These are phyloP conservation scores for Entonaema liquescens DNA, from an alignment of 495 filamentous ascomycete species.

Conservation along the genomic window DNA sequence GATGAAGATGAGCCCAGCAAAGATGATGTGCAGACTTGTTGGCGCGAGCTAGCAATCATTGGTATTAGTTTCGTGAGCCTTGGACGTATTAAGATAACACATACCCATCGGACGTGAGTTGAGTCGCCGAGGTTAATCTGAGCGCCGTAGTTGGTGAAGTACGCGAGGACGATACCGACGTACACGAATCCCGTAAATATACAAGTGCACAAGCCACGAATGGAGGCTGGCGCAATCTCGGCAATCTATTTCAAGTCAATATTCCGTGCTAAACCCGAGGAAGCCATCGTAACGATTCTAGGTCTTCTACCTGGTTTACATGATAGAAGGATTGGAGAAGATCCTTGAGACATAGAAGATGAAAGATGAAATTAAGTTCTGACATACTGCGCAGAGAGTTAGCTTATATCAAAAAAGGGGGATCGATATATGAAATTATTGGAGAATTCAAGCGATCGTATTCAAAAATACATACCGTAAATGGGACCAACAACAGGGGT, in stretches of 20 bases:
- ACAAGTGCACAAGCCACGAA: constrained; percentile 74
- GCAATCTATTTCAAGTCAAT: constrained; percentile 51
- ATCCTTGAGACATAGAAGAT: no score
- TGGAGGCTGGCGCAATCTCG: constrained; percentile 67
- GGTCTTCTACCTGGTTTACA: neutral
- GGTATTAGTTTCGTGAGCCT: neutral
- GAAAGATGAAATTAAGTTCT: neutral
- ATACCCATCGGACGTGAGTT: constrained; percentile 67
- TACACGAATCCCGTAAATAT: constrained; percentile 73
- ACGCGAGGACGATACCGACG: constrained; percentile 68
- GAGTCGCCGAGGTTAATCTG: constrained; percentile 65
- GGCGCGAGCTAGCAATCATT: constrained; percentile 59
- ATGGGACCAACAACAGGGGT: constrained; percentile 70
- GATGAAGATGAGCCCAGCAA: constrained; percentile 71
- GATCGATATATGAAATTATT: neutral
- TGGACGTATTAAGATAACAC: constrained; percentile 27
- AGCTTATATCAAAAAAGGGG: neutral
- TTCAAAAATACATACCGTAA: constrained; percentile 49
- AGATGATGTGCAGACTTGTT: constrained; percentile 75
- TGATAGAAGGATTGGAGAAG: neutral
- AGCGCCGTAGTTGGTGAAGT: constrained; percentile 66
- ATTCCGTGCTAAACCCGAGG: constrained; percentile 14
- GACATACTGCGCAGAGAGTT: constrained; percentile 27
- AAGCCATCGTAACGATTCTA: constrained; percentile 2
- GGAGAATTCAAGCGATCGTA: neutral